Conservation (phyloP, 2,329 filamentous ascomycete genomes). For the Fusarium oligoseptatum region DNA sequence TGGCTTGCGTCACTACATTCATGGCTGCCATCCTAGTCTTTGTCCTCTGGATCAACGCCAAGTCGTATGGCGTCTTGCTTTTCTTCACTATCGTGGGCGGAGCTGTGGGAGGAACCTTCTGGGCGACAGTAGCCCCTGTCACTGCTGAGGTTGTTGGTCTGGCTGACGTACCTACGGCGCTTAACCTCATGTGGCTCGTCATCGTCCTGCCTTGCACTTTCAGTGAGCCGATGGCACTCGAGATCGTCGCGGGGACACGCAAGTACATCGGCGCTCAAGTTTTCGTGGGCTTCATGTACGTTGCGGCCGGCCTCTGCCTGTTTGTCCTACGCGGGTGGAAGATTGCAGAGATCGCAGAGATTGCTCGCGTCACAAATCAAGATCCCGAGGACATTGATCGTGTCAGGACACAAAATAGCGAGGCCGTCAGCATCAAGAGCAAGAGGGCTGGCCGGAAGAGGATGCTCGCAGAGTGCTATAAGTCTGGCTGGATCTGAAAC, state of each 20-base stretch:
- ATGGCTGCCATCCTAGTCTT: constrained; percentile 74
- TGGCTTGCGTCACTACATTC: constrained; percentile 75
- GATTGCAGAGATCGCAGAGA: constrained; percentile 52
- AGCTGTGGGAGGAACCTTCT: constrained; percentile 77
- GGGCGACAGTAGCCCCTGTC: constrained; percentile 77
- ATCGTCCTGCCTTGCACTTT: constrained; percentile 79
- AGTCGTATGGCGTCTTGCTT: constrained; percentile 73
- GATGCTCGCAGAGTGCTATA: constrained; percentile 52
- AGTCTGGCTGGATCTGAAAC: constrained; percentile 44
- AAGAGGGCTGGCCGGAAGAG: constrained; percentile 48
- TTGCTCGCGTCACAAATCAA: constrained; percentile 49
- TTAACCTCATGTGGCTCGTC: constrained; percentile 80
- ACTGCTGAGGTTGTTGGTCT: constrained; percentile 81
- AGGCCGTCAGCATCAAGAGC: constrained; percentile 48
- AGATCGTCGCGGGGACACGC: constrained; percentile 60
- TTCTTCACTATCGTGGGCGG: constrained; percentile 81
- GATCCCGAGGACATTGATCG: constrained; percentile 47
- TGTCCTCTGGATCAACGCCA: constrained; percentile 79
- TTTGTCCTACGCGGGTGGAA: constrained; percentile 55
- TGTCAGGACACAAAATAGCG: constrained; percentile 49
- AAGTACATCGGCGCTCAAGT: constrained; percentile 68
- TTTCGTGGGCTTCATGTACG: constrained; percentile 72
- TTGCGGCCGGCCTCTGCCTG: constrained; percentile 58
- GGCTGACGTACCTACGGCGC: constrained; percentile 72
- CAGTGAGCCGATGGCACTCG: constrained; percentile 73